These are phyloP conservation scores for Saxophila tyrrhenica DNA, from an alignment of 495 filamentous ascomycete species.

Conservation along the genomic window DNA sequence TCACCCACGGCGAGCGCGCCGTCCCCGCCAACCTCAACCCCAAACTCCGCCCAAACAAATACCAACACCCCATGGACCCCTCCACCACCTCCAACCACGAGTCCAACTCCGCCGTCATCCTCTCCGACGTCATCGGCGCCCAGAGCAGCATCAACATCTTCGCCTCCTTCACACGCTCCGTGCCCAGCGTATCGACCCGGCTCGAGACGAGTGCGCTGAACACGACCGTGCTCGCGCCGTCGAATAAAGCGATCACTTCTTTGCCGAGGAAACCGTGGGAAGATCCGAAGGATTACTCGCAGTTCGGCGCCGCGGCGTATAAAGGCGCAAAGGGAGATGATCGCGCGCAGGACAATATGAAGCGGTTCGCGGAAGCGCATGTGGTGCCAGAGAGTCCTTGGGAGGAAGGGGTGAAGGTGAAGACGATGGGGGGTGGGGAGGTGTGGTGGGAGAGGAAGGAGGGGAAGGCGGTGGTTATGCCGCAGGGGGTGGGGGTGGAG, in stretches of 20 bases:
- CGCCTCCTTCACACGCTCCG: slow-evolving; percentile 71
- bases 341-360: slow-evolving; percentile 65
- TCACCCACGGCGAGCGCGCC: slow-evolving; percentile 1
- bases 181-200: slow-evolving; percentile 57
- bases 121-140: slow-evolving; percentile 79
- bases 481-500: slow-evolving; percentile 62
- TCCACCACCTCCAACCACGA: slow-evolving; percentile 17
- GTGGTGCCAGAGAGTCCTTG: slow-evolving; percentile 68
- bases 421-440: slow-evolving; percentile 57
- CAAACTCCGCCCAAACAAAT: not conserved
- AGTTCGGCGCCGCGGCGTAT: slow-evolving; percentile 67
- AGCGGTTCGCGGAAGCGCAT: slow-evolving; percentile 79
- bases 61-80: slow-evolving; percentile 8
- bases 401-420: slow-evolving; percentile 60
- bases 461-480: slow-evolving; percentile 57
- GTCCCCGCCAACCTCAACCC: not conserved
- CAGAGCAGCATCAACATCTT: slow-evolving; percentile 79
- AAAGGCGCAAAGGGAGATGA: slow-evolving; percentile 68
- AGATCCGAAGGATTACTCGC: slow-evolving; percentile 65
- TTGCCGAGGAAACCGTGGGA: slow-evolving; percentile 94
- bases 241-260: slow-evolving; percentile 66
- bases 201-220: slow-evolving; percentile 59
- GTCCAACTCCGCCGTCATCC: slow-evolving; percentile 34
- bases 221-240: slow-evolving; percentile 80
- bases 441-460: slow-evolving; percentile 74